Evolutionary conservation across 2,329 filamentous ascomycete genomes (phyloP).

Genomic region (Sclerotiophoma versabilis): DNA sequence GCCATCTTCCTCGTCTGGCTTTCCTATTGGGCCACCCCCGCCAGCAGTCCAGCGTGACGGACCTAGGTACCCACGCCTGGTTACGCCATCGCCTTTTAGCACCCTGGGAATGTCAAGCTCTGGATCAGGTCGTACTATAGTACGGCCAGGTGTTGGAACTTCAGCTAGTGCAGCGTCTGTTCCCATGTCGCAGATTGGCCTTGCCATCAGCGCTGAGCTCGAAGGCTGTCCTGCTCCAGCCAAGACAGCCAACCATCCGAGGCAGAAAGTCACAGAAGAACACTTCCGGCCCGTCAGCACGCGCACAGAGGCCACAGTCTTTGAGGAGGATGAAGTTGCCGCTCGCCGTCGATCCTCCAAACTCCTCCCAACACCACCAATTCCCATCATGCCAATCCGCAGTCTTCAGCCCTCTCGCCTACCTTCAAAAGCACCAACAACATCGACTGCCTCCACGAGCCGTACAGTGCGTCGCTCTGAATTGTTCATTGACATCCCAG

Average conservation of each 20-base stretch:
- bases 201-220: conserved; percentile 48
- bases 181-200: conserved; percentile 45
- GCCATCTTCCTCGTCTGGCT: conserved; percentile 19
- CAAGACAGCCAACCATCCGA: conserved; percentile 16
- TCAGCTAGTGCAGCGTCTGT: conserved; percentile 28
- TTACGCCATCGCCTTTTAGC: conserved; percentile 19
- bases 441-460: conserved; percentile 20
- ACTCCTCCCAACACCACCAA: conserved; percentile 40
- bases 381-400: conserved; percentile 45
- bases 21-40: conserved; percentile 24
- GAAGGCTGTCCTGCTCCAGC: conserved; percentile 33
- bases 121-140: conserved; percentile 20
- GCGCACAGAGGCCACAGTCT: conserved; percentile 46
- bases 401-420: conserved; percentile 40
- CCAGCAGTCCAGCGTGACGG: conserved; percentile 15
- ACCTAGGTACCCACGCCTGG: conserved; percentile 4
- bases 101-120: conserved; percentile 4
- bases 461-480: conserved; percentile 29
- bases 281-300: conserved; percentile 38
- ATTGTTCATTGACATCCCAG: conserved; percentile 42
- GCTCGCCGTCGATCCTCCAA: conserved; percentile 36
- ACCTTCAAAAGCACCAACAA: conserved; percentile 28
- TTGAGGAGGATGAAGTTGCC: conserved; percentile 46
- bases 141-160: conserved; percentile 32
- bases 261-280: conserved; percentile 15